phyloP scores from a whole-genome alignment of 1,139 yeast species.

The Nakaseomyces kungkrabaensis region DNA sequence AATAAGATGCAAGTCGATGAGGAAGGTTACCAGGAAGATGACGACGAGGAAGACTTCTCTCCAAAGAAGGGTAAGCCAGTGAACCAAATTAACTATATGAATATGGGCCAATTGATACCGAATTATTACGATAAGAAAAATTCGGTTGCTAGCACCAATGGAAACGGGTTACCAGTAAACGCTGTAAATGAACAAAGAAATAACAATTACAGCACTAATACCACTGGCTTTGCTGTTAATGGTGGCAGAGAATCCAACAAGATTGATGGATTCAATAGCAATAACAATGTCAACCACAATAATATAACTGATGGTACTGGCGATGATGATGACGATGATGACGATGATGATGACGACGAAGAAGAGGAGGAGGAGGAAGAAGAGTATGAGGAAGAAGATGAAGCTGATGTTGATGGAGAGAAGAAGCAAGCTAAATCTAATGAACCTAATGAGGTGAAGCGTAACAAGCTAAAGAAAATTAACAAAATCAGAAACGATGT shows the following conservation, averaged over 20 bases:
- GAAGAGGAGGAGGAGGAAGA: slow-evolving; percentile 8
- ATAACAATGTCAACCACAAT: background rate
- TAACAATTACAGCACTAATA: background rate
- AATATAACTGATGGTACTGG: slow-evolving; percentile 4
- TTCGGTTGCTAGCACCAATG: background rate
- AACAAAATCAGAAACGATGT: background rate
- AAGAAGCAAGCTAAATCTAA: background rate
- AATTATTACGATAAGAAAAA: background rate
- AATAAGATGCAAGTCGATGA: slow-evolving; percentile 10
- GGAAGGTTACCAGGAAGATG: slow-evolving; percentile 27
- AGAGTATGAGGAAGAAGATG: slow-evolving; percentile 7
- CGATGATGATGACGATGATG: slow-evolving; percentile 12
- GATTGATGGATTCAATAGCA: background rate
- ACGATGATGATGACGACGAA: slow-evolving; percentile 16
- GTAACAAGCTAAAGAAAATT: background rate
- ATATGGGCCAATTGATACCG: slow-evolving; percentile 1
- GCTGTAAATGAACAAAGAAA: background rate
- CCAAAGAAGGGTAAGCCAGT: background rate
- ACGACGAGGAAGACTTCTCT: slow-evolving; percentile 16
- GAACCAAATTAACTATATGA: slow-evolving; percentile 4
- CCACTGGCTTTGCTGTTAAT: background rate
- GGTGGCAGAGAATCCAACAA: background rate
- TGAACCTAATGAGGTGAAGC: slow-evolving; percentile 3
- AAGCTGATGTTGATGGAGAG: background rate
- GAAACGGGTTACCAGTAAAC: background rate